These are phyloP conservation scores for Heritiera fomes DNA, from an alignment of 345 rosid genomes.

Conservation along the genomic window DNA sequence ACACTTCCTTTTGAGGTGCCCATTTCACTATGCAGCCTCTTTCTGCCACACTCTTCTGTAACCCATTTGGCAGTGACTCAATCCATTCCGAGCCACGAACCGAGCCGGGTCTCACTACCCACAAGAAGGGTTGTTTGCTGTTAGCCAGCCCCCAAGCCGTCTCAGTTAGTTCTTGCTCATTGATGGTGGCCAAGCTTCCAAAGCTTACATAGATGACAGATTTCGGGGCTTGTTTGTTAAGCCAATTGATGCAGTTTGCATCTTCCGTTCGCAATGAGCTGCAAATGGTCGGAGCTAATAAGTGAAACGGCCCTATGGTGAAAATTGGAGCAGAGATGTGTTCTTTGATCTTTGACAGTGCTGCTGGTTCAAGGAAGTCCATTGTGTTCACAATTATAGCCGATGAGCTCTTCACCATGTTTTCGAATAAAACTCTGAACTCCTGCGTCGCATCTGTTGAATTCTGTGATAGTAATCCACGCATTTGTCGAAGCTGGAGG, in stretches of 20 bases:
- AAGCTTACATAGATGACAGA: conserved; percentile 37
- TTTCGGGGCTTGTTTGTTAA: conserved; percentile 26
- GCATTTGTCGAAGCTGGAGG: not conserved
- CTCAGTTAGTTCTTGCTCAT: not conserved
- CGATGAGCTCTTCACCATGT: conserved; percentile 7
- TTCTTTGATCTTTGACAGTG: conserved; percentile 20
- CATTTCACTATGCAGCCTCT: conserved; percentile 34
- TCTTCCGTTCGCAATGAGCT: conserved; percentile 32
- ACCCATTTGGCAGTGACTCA: conserved; percentile 21
- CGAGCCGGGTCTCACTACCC: conserved; percentile 36
- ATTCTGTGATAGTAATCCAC: not conserved
- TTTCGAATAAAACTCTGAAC: not conserved
- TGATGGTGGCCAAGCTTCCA: not conserved
- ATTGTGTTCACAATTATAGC: conserved; percentile 33
- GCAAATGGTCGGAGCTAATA: conserved; percentile 24
- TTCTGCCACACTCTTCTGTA: conserved; percentile 13
- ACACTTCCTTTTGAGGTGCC: conserved; percentile 41
- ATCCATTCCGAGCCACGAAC: conserved; percentile 22
- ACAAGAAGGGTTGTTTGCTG: conserved; percentile 32
- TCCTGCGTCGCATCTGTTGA: not conserved
- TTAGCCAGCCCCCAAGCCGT: conserved; percentile 34
- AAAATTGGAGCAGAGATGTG: conserved; percentile 29
- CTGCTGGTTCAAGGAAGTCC: conserved; percentile 32
- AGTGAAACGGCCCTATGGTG: conserved; percentile 36
- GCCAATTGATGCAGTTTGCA: conserved; percentile 35